Base-by-base conservation (phyloP, 192 early-diverging fungal species). In the Backusella liffmaniae region DNA sequence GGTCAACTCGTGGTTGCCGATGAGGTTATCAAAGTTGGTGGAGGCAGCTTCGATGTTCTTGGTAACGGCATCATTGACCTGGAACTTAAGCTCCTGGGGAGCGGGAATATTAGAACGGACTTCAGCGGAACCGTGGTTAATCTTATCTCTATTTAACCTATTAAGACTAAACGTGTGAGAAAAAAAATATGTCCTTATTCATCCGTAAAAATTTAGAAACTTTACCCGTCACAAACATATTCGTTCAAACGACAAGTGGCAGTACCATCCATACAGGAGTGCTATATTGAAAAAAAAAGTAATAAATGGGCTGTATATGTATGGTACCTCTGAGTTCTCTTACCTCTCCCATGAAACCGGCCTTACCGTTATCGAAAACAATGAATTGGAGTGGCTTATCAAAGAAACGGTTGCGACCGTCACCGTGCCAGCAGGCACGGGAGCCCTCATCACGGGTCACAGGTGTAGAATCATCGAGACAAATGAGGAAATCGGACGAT, bases 311-410 rank as follows among this genome's bases (percentile, higher is more conserved):
- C 42, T 16, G 42, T 4, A 44, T 5, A 44, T 44, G 42, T 44
- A 44, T 7, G 16, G 32, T 32, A 32, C 32, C 2, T 56, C 23
- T 21, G 23, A 3, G 10, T 16, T 16, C 66, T n/a, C 37, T 67
- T 80, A 88, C 87, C 85, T 99, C 97, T 73, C 92, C 96, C 67
- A 92, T 89, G 88, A 98, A 97, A 34, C 96, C 97, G 51, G 96
- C 96, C 85, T 95, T 96, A 77, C 95, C 97, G 89, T 99, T 99
- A 74, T 96, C 96, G 85, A 94, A 96, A 62, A 98, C 93, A 83
- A 98, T 94, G 73, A 99, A 97, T 88, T 99, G 96, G 73, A 95
- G 86, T 46, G 94, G 86, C 87, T 99, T 98, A 88, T 99, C 97
- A 86, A 95, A 97, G 91, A 92, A 99, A 76, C 97, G 93, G 89